These are phyloP conservation scores for Candida koratica DNA, from an alignment of 805 yeast genomes.

Conservation along the genomic window DNA sequence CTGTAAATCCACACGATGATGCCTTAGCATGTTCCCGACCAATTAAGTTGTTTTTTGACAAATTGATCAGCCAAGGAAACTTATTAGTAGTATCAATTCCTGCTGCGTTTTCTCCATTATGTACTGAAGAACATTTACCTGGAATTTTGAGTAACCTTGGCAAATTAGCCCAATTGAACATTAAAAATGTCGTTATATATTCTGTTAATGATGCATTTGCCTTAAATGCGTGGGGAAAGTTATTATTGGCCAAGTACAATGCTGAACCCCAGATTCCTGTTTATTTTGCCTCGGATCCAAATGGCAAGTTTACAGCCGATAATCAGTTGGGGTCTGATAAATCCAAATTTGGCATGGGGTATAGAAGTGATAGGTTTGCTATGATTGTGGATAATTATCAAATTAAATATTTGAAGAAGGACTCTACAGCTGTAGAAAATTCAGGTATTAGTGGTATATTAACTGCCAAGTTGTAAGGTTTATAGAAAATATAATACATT, in stretches of 20 bases:
- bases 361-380: slow-evolving; percentile 40
- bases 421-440: slow-evolving; percentile 28
- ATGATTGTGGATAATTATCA: slow-evolving; percentile 27
- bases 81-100: slow-evolving; percentile 39
- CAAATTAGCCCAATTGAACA: slow-evolving; percentile 25
- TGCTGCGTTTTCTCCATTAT: slow-evolving; percentile 44
- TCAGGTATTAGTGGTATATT: slow-evolving; percentile 38
- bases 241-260: slow-evolving; percentile 27
- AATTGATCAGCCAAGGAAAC: slow-evolving; percentile 24
- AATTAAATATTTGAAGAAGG: slow-evolving; percentile 26
- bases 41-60: slow-evolving; percentile 31
- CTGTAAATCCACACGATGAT: slow-evolving; percentile 28
- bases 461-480: slow-evolving; percentile 29
- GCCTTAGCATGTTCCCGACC: slow-evolving; percentile 37
- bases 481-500: no score
- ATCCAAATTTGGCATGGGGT: slow-evolving; percentile 33
- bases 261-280: slow-evolving; percentile 20
- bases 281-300: slow-evolving; percentile 40
- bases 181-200: slow-evolving; percentile 32
- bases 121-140: slow-evolving; percentile 44
- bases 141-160: slow-evolving; percentile 30
- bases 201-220: slow-evolving; percentile 44
- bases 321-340: slow-evolving; percentile 33
- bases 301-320: slow-evolving; percentile 29
- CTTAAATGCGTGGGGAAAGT: slow-evolving; percentile 42